Base-by-base conservation (phyloP, 352 stramenopile genomes). In the Pythium oligandrum region DNA sequence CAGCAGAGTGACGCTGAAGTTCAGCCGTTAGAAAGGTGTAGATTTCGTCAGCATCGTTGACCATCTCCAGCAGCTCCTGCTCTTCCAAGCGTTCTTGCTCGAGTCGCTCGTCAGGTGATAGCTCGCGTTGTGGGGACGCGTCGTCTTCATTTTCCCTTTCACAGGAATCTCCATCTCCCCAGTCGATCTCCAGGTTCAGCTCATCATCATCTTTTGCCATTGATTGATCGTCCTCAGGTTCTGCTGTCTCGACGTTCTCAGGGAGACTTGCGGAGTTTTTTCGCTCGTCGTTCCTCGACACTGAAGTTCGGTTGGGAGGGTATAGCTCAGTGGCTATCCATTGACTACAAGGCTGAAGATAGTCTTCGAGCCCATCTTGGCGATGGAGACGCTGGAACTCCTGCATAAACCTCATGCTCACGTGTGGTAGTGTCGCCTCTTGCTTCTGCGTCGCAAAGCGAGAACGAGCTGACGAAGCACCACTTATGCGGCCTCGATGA, bases 1-100 rank as follows among this genome's bases (percentile, higher is more conserved):
- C 47, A 30, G 66, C 38, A 8, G 46, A n/a, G n/a, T 73, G 53
- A 0, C 59, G 70, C 44, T 81, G 64, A 6, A 85, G 53, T 39
- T 87, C 73, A 37, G 63, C 61, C 0, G 64, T 58, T 7, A 86
- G 52, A 43, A 86, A 82, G 4, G 67, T 57, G 40, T 84, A 88
- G 33, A 86, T 82, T 35, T 85, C 78, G 33, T 88, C 78, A 0
- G 71, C 78, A 51, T 86, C 70, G 30, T 86, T 83, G 11, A 75
- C 55, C 4, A 75, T 6, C 1, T 26, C 40, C 26, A 9, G n/a
- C 6, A 59, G 17, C 36, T 54, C 45, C 11, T 66, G 48, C 4
- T 46, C 40, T 17, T 75, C 67, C n/a, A 57, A 39, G 2, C 49
- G 10, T 1, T 48, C 39, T 8, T 26, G 17, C 17, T 26, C 17